Conservation (phyloP, 495 filamentous ascomycete genomes). For the Recurvomyces mirabilis region DNA sequence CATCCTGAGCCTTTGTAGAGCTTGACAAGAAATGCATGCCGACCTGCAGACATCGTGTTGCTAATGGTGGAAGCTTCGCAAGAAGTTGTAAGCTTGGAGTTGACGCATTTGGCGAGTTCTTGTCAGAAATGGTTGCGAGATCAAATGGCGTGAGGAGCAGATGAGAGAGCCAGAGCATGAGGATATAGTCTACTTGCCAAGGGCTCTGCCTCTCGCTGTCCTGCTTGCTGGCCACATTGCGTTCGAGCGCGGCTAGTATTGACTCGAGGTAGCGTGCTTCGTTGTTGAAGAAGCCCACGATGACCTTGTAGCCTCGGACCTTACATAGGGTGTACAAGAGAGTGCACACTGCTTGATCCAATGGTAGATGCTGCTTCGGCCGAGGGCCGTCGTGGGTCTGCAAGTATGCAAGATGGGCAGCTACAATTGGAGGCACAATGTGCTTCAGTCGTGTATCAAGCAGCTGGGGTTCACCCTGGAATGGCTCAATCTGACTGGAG, state of each 20-base stretch:
- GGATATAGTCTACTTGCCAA: constrained; percentile 85
- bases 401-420: constrained; percentile 62
- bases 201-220: constrained; percentile 31
- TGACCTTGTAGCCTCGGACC: constrained; percentile 82
- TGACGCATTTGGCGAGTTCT: constrained; percentile 1
- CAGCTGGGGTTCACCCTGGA: constrained; percentile 92
- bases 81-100: constrained; percentile 38
- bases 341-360: constrained; percentile 52
- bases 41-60: constrained; percentile 57
- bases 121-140: constrained; percentile 67
- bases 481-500: constrained; percentile 61
- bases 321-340: constrained; percentile 90
- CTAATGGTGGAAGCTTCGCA: constrained; percentile 51
- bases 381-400: not conserved
- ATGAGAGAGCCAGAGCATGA: constrained; percentile 87
- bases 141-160: constrained; percentile 89
- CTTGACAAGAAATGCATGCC: constrained; percentile 57
- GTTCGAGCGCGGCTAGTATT: constrained; percentile 55
- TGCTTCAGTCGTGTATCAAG: constrained; percentile 76
- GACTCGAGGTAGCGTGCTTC: constrained; percentile 75
- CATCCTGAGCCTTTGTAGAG: constrained; percentile 77
- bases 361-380: constrained; percentile 12
- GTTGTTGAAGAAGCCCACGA: constrained; percentile 78
- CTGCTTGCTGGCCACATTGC: not conserved
- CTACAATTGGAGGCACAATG: constrained; percentile 60